Evolutionary conservation across 495 filamentous ascomycete genomes (phyloP), one percentile per base, ranked within the genome.

Genomic region (Rhypophila decipiens): DNA sequence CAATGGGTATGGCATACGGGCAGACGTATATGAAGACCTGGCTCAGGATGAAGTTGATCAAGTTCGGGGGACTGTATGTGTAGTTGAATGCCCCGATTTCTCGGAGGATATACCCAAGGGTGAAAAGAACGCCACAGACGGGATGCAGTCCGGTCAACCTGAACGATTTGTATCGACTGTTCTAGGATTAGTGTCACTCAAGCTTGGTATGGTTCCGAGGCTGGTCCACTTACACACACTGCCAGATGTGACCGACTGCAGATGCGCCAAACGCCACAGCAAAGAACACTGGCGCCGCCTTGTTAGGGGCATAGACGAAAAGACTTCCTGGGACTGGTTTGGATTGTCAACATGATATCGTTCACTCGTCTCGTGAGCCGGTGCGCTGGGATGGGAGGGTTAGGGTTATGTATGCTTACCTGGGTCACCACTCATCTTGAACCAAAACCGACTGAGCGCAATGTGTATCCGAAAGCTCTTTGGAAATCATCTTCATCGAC

Each of bases 241-340:
- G 82, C 57, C 73, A 85, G 19, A 67, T 53, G 56, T 87, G 84
- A 7, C 72, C 52, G 8, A 60, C 41, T 0, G 77, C 80, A 5
- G 80, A 84, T 2, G 74, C 57, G 3, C 69, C 57, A 56, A 83
- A 88, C 4, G 84, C 70, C 18, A 81, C 62, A 2, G 77, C 72
- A 52, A 84, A 87, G 36, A 78, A 73, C 36, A 86, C 72, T 0
- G 84, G 78, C 5, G 82, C 82, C 2, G 68, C 80, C 63, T 85
- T 82, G 55, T 85, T 86, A 0, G 84, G 84, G 9, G 77, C 82
- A 65, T 85, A 88, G 58, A 76, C 78, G 73, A 75, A 88, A 29
- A 78, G 55, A 53, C 77, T 84, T n/a, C 59, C 65, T 7, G 61
- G 51, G 22, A 71, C 70, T 70, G 20, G 5, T n/a, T n/a, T n/a